phyloP scores from a whole-genome alignment of 352 stramenopile genomes.

The Globisporangium okanoganense region DNA sequence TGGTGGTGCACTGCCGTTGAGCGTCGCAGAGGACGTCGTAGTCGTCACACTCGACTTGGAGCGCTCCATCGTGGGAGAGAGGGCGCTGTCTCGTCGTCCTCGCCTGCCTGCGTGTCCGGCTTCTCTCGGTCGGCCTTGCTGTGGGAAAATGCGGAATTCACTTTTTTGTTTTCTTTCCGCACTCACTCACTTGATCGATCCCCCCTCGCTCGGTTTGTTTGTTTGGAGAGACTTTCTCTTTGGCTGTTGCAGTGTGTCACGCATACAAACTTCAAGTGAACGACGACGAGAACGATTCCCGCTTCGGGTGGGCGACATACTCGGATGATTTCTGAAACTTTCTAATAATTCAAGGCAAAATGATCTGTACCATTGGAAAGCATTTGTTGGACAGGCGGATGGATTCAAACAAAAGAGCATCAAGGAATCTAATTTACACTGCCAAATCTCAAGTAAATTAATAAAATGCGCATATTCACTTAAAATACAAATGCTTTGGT shows the following conservation, averaged over 20 bases:
- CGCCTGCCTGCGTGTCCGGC: neutral
- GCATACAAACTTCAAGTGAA: constrained; percentile 7
- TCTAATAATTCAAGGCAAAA: neutral
- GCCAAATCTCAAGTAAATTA: neutral
- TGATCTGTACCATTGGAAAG: neutral
- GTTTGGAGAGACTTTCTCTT: neutral
- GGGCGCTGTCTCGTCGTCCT: neutral
- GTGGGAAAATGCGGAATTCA: neutral
- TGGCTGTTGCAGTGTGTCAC: neutral
- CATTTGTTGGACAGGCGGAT: neutral
- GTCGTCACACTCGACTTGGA: neutral
- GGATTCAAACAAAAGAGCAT: neutral
- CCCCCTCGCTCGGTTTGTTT: neutral
- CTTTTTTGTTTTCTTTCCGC: neutral
- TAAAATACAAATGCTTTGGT: neutral
- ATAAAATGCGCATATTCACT: neutral
- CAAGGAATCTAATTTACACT: neutral
- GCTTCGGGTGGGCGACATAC: neutral
- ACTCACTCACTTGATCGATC: neutral
- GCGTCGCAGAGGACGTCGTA: neutral
- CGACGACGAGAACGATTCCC: neutral
- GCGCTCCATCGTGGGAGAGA: neutral
- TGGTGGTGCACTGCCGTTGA: neutral
- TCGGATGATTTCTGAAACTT: neutral
- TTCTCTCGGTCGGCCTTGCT: neutral